A percentile compares a stretch with the other conserved stretches of the same genome.
Evolutionary conservation across 2,329 filamentous ascomycete species (phyloP).

Genomic region (Metarhizium sp.): DNA sequence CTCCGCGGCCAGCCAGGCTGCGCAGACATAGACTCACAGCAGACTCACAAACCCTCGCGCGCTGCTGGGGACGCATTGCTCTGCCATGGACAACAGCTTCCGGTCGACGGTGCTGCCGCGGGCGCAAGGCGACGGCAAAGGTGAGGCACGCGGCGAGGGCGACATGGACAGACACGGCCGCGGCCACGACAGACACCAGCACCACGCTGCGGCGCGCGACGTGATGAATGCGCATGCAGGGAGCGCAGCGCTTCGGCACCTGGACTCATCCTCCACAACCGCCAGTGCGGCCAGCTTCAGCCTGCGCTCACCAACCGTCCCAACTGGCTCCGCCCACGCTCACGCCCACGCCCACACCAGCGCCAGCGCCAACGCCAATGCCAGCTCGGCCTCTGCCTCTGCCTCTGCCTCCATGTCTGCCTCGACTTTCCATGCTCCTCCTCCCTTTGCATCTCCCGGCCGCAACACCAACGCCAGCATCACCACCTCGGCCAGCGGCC

Average conservation of each 20-base stretch:
- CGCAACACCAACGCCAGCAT: constrained; percentile 18
- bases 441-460: constrained; percentile 21
- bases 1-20: background rate
- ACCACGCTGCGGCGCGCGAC: constrained; percentile 33
- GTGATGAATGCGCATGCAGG: constrained; percentile 28
- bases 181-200: constrained; percentile 1
- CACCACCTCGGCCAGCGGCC: constrained; percentile 18
- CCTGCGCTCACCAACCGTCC: constrained; percentile 36
- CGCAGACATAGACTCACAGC: background rate
- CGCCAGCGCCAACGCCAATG: constrained; percentile 17
- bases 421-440: constrained; percentile 19
- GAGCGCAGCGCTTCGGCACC: constrained; percentile 4
- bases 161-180: too few species aligned
- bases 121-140: constrained; percentile 26
- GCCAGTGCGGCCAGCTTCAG: constrained; percentile 28
- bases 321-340: constrained; percentile 17
- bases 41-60: background rate
- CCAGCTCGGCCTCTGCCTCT: background rate
- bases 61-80: background rate
- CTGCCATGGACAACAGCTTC: constrained; percentile 37
- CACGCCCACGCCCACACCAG: constrained; percentile 20
- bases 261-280: constrained; percentile 23
- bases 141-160: background rate
- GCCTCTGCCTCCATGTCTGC: background rate
- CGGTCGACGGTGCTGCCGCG: constrained; percentile 41